Base-by-base conservation (phyloP, 495 filamentous ascomycete species). In the Xylaria castorea region DNA sequence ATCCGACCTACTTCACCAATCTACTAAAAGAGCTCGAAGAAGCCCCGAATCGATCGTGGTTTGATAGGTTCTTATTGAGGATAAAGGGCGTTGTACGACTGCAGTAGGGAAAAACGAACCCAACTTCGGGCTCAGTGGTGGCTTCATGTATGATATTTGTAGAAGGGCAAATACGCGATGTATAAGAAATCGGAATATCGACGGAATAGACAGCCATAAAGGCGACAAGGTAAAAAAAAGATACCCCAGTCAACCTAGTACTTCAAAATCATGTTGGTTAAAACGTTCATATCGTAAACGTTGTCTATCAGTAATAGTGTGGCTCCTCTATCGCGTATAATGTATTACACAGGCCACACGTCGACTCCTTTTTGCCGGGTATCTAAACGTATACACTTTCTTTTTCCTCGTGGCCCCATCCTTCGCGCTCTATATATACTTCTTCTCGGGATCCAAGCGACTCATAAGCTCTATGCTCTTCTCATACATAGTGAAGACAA, bases 401-500 rank as follows among this genome's bases (percentile, higher is more conserved):
- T 14, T 38, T 20, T 20, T 12, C 12, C 51, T 18, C 51, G 8
- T 20, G n/a, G 34, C 22, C 40, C 8, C 64, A 38, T 51, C n/a
- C 53, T 11, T 60, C 36, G 25, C 22, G 22, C 36, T 55, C 63
- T 85, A 95, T 70, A 98, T 89, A 80, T 97, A 98, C 80, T 88
- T 91, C 73, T 91, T 88, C 75, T 97, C 88, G 16, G 96, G 97
- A 80, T 99, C 96, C 30, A 94, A 46, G 71, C 80, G 84, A 78
- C 96, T 92, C 81, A 99, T 87, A 61, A 91, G 75, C 69, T 98
- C 97, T 83, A 99, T 98, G 51, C 92, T 92, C 86, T 98, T 98
- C 84, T 99, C 96, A 80, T 99, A 98, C 95, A 98, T 97, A 5
- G 97, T 94, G 79, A 99, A 99, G 66, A 99, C 97, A 78, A 99